These are phyloP conservation scores for Chrysopogon serrulatus DNA, from an alignment of 176 grass and related monocot species.

Conservation along the genomic window DNA sequence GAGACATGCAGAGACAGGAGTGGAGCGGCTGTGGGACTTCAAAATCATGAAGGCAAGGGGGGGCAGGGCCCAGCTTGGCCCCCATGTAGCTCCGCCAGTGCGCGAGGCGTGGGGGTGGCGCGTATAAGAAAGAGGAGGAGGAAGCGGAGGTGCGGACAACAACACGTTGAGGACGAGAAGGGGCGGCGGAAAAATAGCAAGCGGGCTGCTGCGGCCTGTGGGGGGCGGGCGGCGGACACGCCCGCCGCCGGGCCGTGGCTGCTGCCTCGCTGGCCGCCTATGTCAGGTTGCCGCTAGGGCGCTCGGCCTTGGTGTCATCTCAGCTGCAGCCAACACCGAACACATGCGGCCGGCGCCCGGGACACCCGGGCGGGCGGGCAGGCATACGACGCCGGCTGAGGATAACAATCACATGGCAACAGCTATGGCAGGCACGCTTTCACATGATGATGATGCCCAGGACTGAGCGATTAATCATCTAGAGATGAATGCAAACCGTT, in stretches of 20 bases:
- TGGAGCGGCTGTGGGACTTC: too few relatives aligned
- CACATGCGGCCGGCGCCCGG: not conserved
- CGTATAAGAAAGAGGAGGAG: not conserved
- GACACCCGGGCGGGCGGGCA: too few relatives aligned
- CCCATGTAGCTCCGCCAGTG: too few relatives aligned
- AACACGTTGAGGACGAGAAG: not conserved
- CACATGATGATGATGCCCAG: not conserved
- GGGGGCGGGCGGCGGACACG: not conserved
- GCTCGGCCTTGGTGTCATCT: not conserved
- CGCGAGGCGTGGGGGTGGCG: not conserved
- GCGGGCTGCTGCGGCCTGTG: not conserved
- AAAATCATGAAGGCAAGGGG: too few relatives aligned
- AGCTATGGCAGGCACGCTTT: not conserved
- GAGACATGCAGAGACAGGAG: too few relatives aligned
- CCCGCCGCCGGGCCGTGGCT: too few relatives aligned
- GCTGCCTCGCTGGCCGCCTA: not conserved
- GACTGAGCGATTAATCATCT: not conserved
- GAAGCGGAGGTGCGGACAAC: constrained; percentile 20
- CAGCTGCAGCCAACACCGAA: not conserved
- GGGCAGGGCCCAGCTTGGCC: too few relatives aligned
- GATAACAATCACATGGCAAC: too few relatives aligned
- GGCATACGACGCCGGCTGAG: not conserved
- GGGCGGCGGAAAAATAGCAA: constrained; percentile 4
- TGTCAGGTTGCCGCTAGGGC: not conserved
- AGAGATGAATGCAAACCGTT: not conserved